Base-by-base conservation (phyloP, 257 asterid genomes). In the Forsythia viridissima region DNA sequence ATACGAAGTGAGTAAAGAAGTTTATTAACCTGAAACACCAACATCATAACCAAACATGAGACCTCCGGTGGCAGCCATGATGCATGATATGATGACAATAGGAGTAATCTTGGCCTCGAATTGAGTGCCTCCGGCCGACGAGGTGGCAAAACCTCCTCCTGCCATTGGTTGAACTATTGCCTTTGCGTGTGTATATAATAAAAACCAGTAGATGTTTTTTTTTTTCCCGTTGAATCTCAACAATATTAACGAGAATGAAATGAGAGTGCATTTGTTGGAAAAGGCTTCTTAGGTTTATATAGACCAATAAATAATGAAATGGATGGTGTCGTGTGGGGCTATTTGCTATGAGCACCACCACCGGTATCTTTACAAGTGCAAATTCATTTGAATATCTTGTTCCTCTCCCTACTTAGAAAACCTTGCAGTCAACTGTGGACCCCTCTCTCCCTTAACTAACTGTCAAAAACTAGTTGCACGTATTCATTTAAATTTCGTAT, bases 51-150 rank as follows among this genome's bases (percentile, higher is more conserved):
- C 98, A 20, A 93, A 93, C 98, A 93, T 93, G 46, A 93, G 93
- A 4, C 98, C 98, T 20, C 98, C 98, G 75, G 92, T 87, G 80
- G 98, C 97, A 2, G 98, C 98, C 93, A 91, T 77, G 81, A 93
- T 84, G 72, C 98, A 93, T 34, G 97, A 93, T 7, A 91, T 82
- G 82, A 93, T 84, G 4, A 93, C 98, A 34, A 91, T 89, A 8
- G 95, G 96, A 5, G 98, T 93, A 40, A 93, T 91, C 82, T 90
- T 93, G 65, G 97, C 97, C 84, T 93, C 97, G 59, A 90, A 93
- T 73, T 89, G 88, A 42, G 79, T 81, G 46, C 88, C 96, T 9
- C 93, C 91, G 39, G 82, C 76, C 20, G 96, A 55, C 20, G 96
- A 55, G 83, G 80, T 75, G 5, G 93, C 86, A 51, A 92, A 77